These are phyloP conservation scores for Trichosporon ovoides DNA, from an alignment of 1,284 basidiomycete species.

Conservation along the genomic window DNA sequence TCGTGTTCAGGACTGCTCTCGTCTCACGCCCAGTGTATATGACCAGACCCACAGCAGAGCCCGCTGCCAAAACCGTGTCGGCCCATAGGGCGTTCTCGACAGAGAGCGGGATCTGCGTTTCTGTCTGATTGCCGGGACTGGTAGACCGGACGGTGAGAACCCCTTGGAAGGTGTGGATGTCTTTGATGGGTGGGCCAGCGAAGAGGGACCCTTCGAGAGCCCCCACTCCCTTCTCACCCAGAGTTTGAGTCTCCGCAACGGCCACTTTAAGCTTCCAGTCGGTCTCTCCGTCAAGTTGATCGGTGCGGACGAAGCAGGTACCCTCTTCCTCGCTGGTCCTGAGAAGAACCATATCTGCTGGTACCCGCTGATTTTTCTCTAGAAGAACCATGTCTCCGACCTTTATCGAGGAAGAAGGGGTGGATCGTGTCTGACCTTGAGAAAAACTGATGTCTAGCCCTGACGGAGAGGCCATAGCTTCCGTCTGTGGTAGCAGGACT, in stretches of 20 bases:
- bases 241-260: conserved; percentile 72
- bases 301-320: conserved; percentile 94
- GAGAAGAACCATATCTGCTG: conserved; percentile 87
- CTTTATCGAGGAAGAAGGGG: conserved; percentile 80
- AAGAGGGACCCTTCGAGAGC: conserved; percentile 76
- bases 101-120: conserved; percentile 69
- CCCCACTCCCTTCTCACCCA: conserved; percentile 65
- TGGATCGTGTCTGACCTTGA: conserved; percentile 54
- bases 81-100: conserved; percentile 96
- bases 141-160: conserved; percentile 71
- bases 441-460: conserved; percentile 30
- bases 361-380: conserved; percentile 96
- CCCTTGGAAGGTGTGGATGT: conserved; percentile 93
- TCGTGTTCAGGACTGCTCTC: conserved; percentile 98
- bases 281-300: conserved; percentile 97
- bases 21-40: conserved; percentile 94
- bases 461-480: conserved; percentile 27
- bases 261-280: conserved; percentile 98
- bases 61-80: conserved; percentile 94
- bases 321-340: conserved; percentile 74
- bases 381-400: conserved; percentile 88
- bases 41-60: conserved; percentile 85
- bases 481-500: conserved; percentile 59
- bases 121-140: conserved; percentile 52
- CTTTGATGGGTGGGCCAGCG: conserved; percentile 90